These are phyloP conservation scores for Panaeolus papilionaceus DNA, from an alignment of 768 basidiomycete species.

Conservation along the genomic window DNA sequence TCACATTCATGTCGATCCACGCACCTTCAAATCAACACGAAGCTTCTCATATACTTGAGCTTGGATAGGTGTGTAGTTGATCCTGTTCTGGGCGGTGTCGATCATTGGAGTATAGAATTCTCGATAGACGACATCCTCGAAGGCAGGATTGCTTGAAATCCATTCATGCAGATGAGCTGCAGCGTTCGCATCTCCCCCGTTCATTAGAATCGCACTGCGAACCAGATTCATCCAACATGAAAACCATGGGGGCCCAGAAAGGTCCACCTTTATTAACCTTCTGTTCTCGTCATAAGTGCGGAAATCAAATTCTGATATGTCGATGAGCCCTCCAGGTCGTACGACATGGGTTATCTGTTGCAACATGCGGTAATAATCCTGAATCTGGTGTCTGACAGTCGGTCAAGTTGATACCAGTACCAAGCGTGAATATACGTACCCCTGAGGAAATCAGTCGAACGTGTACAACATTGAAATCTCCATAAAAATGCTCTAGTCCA, in stretches of 20 bases:
- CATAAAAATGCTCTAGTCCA: constrained; percentile 82
- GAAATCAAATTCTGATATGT: constrained; percentile 76
- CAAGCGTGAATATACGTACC: constrained; percentile 40
- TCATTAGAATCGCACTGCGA: constrained; percentile 55
- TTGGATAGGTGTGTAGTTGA: constrained; percentile 41
- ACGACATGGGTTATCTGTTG: constrained; percentile 72
- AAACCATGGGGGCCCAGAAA: constrained; percentile 60
- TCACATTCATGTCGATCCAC: constrained; percentile 17
- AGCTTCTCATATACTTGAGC: constrained; percentile 49
- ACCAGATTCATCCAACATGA: constrained; percentile 66
- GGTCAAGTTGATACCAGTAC: constrained; percentile 15
- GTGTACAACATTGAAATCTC: constrained; percentile 79
- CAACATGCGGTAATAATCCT: constrained; percentile 66
- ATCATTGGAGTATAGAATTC: constrained; percentile 71
- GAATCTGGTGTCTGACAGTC: constrained; percentile 52
- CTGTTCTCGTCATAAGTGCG: constrained; percentile 60
- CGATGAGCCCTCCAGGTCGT: constrained; percentile 72
- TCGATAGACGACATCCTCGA: constrained; percentile 62
- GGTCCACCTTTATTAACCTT: constrained; percentile 47
- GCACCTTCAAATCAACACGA: constrained; percentile 66
- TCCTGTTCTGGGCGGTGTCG: constrained; percentile 43
- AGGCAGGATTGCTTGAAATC: constrained; percentile 57
- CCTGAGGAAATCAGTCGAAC: constrained; percentile 75
- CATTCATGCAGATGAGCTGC: constrained; percentile 61
- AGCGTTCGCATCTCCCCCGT: constrained; percentile 70